Conservation (phyloP, 208 protist species). For the Wallacemonas collosoma region DNA sequence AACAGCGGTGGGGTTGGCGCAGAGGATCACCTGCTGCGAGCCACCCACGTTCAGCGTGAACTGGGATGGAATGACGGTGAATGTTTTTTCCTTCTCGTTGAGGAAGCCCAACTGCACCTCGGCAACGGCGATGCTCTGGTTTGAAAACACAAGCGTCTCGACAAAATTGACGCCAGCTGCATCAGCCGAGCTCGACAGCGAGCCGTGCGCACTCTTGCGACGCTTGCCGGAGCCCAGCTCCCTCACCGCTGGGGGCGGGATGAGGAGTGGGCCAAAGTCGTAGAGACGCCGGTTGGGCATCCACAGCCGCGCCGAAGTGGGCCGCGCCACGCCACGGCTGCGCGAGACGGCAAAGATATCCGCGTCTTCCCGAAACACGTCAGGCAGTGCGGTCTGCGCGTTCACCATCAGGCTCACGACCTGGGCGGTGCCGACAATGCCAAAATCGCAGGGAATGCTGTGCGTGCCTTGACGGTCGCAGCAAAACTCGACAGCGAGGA, state of each 20-base stretch:
- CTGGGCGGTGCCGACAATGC: slow-evolving; percentile 77
- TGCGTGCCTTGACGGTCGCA: slow-evolving; percentile 50
- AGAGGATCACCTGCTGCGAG: slow-evolving; percentile 72
- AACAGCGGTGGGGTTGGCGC: slow-evolving; percentile 79
- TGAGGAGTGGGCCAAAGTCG: slow-evolving; percentile 95
- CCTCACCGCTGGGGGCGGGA: slow-evolving; percentile 42
- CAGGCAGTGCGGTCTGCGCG: slow-evolving; percentile 68
- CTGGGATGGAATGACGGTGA: slow-evolving; percentile 67
- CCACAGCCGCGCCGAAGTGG: slow-evolving; percentile 59
- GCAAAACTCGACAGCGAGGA: slow-evolving; percentile 84
- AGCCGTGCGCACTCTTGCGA: slow-evolving; percentile 30
- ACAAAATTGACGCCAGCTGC: slow-evolving; percentile 20
- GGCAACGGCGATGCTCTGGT: slow-evolving; percentile 76
- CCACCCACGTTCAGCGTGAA: slow-evolving; percentile 85
- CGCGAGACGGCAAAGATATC: slow-evolving; percentile 79
- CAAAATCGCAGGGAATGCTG: slow-evolving; percentile 63
- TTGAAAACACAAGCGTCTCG: slow-evolving; percentile 90
- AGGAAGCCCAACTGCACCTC: slow-evolving; percentile 79
- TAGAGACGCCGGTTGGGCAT: slow-evolving; percentile 71
- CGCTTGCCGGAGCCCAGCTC: slow-evolving; percentile 22
- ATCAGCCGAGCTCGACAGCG: not conserved
- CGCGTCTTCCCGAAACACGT: slow-evolving; percentile 85
- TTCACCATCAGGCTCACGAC: slow-evolving; percentile 49
- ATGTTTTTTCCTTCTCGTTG: slow-evolving; percentile 87
- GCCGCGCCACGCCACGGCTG: slow-evolving; percentile 30